Evolutionary conservation across 2,329 filamentous ascomycete species (phyloP), one percentile per base, ranked within the genome.

Genomic region (Aplosporella prunicola): DNA sequence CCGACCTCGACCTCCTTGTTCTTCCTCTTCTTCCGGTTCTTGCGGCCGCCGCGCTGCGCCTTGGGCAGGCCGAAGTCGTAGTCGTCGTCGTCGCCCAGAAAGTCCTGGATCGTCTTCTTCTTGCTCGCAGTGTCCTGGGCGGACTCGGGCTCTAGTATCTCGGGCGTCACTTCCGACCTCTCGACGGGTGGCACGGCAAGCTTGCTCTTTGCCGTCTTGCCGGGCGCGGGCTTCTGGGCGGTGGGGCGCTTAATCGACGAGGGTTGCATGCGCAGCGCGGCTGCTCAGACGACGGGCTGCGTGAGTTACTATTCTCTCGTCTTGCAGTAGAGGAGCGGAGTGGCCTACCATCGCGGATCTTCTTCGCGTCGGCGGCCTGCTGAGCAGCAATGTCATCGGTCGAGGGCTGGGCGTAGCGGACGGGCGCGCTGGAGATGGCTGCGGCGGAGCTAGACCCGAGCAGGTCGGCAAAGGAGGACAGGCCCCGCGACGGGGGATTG

Each of bases 401-500:
- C 8, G 37, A 20, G 20, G 33, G 37, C 49, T 78, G 63, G 45
- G 76, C 76, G 61, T 87, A 88, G 38, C 80, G 70, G 35, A 88
- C 76, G 0, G 85, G 82, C 2, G 76, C 81, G 49, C 80, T 76
- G 11, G 82, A 85, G 49, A 89, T 84, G n/a, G 81, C 82, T n/a
- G 71, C 63, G 2, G 69, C 50, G 6, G 65, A 50, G 26, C 62
- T 53, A 24, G 63, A 58, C 50, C 85, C 80, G 45, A 91, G 75
- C 28, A 93, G 72, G 57, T 93, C 84, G 38, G 84, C 87, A 57
- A 94, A 94, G 5, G 93, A 75, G 13, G 84, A 88, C 47, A 86
- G 67, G 17, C 44, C 46, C 20, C 37, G 37, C 30, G 36, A 17
- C 30, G 23, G 37, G 25, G 30, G 10, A 24, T 30, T 39, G 30